Conservation (phyloP, 1,284 basidiomycete genomes). For the Cutaneotrichosporon cavernicola region DNA sequence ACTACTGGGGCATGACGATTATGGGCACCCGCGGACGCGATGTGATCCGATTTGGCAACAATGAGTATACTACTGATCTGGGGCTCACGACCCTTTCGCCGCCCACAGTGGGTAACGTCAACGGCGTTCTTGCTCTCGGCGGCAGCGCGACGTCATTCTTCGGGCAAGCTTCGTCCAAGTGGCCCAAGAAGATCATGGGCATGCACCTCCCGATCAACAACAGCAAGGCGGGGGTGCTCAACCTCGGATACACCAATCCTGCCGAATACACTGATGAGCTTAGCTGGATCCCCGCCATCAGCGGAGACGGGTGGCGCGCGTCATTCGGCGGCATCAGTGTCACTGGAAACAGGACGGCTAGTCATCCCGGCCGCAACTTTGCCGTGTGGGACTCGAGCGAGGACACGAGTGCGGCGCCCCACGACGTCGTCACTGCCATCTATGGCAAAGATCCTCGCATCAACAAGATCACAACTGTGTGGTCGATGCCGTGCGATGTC, state of each 20-base stretch:
- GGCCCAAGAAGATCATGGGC: not conserved
- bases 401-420: not conserved
- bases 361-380: not conserved
- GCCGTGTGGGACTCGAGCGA: not conserved
- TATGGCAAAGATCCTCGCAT: not conserved
- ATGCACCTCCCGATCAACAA: not conserved
- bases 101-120: not conserved
- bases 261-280: not conserved
- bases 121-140: not conserved
- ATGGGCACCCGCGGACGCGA: not conserved
- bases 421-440: not conserved
- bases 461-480: not conserved
- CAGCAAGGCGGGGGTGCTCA: not conserved
- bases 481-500: conserved; percentile 4
- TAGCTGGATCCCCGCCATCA: not conserved
- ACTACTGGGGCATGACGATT: not conserved
- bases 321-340: not conserved
- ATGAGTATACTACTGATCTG: not conserved
- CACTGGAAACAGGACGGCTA: not conserved
- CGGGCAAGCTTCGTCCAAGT: not conserved
- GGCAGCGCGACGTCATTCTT: not conserved
- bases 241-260: not conserved
- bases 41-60: not conserved
- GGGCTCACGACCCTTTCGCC: not conserved
- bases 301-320: not conserved